Evolutionary conservation across 257 asterid genomes (phyloP).

Genomic region (Ehretia macrophylla): DNA sequence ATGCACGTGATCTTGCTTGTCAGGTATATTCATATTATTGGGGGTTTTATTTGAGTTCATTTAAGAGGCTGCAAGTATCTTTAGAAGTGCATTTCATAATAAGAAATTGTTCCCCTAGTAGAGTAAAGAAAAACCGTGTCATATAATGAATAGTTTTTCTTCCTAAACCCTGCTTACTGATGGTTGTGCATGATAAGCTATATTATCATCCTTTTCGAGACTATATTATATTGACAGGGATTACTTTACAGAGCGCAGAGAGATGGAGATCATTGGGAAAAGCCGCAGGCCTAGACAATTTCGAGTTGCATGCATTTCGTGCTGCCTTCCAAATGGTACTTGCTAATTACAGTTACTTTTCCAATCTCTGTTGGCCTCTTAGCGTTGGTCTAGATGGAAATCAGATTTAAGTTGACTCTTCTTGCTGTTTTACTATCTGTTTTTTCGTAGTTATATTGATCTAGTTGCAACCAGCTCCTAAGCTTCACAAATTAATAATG

Average conservation of each 20-base stretch:
- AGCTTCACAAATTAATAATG: constrained; percentile 18
- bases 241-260: constrained; percentile 67
- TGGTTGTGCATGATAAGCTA: too few species aligned
- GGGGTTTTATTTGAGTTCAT: not conserved
- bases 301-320: constrained; percentile 86
- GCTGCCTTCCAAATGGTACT: constrained; percentile 91
- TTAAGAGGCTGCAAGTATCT: not conserved
- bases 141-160: not conserved
- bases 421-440: not conserved
- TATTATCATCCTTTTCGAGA: too few species aligned
- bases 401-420: not conserved
- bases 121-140: too few species aligned
- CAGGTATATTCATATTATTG: constrained; percentile 50
- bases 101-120: not conserved
- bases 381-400: not conserved
- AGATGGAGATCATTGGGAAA: constrained; percentile 74
- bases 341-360: constrained; percentile 1
- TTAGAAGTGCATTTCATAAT: not conserved
- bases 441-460: not conserved
- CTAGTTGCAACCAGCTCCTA: not conserved
- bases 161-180: not conserved
- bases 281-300: constrained; percentile 65
- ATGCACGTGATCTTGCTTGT: constrained; percentile 90
- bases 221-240: constrained; percentile 9
- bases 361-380: not conserved